Base-by-base conservation (phyloP, 805 yeast genomes). In the Cyberlindnera misumaiensis region DNA sequence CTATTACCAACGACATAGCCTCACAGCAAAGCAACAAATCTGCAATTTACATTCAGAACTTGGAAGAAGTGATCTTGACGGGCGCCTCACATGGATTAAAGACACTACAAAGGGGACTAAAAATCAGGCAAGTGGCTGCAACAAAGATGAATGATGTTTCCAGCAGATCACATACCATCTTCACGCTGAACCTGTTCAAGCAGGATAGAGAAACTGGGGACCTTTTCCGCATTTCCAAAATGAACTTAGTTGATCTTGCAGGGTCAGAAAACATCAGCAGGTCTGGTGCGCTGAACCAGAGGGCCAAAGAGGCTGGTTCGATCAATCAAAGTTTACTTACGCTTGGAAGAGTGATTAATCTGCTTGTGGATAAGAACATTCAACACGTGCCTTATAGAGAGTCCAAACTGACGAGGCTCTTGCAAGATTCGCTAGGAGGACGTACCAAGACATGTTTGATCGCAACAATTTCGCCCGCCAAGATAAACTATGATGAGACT, bases 251-350 rank as follows among this genome's bases (percentile, higher is more conserved):
- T 5, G 97, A 90, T 63, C 68, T 90, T 46, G 98, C 97, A 0
- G 97, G 98, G 1, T 84, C 95, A 5, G 98, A 90, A 58, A 89
- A 89, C 56, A 81, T 90, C 38, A 75, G 73, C 49, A 68, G 87
- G 51, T 84, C 96, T 0, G 98, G 98, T 3, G 96, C 97, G 0
- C 69, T 76, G 17, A 79, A 83, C 48, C 82, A 77, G 55, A 70
- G 96, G 32, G 96, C 96, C 0, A 79, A 87, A 48, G 98, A 90
- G 55, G 96, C 97, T 0, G 97, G 96, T 0, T 77, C 86, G 14
- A 89, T 89, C 36, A 90, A 90, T 59, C 95, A 87, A 59, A 82
- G 94, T 58, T 65, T 90, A 37, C 63, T 90, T 28, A 81, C 96
- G 0, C 67, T 90, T 31, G 97, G 97, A 1, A 68, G 95, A 44